Evolutionary conservation across 75 land plant species (phyloP), one percentile per base, ranked within the genome.

Genomic region (Selaginella moellendorffii): DNA sequence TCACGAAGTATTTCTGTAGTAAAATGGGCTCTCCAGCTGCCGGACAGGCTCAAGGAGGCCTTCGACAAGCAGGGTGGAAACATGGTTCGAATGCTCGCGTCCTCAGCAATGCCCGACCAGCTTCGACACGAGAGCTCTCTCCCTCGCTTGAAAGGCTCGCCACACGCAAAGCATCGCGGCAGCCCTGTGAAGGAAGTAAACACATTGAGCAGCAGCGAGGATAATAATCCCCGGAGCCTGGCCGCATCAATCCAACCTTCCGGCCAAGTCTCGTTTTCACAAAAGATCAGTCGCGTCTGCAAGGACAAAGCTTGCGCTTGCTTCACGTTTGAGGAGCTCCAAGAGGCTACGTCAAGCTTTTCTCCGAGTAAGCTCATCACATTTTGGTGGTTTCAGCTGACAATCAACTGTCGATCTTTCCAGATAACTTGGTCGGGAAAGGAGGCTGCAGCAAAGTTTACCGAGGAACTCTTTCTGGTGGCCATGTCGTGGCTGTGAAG

Each of bases 381-480:
- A 36, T 36, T 36, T 36, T 5, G 14, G 10, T 36, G 14, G 46
- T 36, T 36, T 36, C 5, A 36, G 46, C 46, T 36, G 46, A 36
- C 46, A 36, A 36, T 5, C 46, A 36, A 36, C 46, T 5, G 46
- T 36, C 10, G 46, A 56, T 21, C 9, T 56, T 56, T 25, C 5
- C 83, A 92, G 97, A 68, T 24, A 85, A 82, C 65, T 56, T 92
- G 70, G 74, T 92, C 31, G 97, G 95, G 46, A 92, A 72, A 62
- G 98, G 98, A 54, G 98, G 98, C 2, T 80, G 81, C 71, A 85
- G 98, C 62, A 65, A 68, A 51, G 98, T 93, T 14, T 93, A 80
- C 70, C 77, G 71, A 58, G 98, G 87, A 2, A 73, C 63, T 29
- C 82, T 86, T 66, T 66, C 72, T 20, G 83, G 79, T 68, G 90